A percentile compares a stretch with the other conserved stretches of the same genome.
Conservation (phyloP, 352 stramenopile genomes). For the Globisporangium mamillatum region DNA sequence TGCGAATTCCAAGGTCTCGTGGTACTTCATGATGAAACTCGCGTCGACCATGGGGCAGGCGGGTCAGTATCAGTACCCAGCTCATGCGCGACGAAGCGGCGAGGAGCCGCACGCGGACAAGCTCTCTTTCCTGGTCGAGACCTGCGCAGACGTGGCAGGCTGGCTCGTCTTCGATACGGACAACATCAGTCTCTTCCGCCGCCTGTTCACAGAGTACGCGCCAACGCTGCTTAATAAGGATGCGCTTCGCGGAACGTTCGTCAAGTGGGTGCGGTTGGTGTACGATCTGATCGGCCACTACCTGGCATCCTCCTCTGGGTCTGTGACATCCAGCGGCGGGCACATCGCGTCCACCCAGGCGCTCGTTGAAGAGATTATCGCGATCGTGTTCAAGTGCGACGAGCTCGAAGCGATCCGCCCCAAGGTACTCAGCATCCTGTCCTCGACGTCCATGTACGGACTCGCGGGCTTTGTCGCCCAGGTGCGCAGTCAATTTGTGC, state of each 20-base stretch:
- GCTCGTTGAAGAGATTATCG: constrained; percentile 34
- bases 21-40: constrained; percentile 22
- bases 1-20: constrained; percentile 21
- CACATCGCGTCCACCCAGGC: constrained; percentile 20
- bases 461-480: constrained; percentile 39
- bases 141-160: constrained; percentile 24
- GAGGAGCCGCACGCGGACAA: constrained; percentile 7
- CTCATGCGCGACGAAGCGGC: background rate
- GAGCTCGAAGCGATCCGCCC: constrained; percentile 27
- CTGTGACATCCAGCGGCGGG: background rate
- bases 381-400: constrained; percentile 34
- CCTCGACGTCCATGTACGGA: constrained; percentile 31
- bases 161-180: constrained; percentile 30
- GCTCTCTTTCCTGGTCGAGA: constrained; percentile 20
- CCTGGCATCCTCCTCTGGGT: constrained; percentile 4
- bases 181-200: constrained; percentile 29
- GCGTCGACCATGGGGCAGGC: background rate
- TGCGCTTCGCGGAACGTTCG: constrained; percentile 26
- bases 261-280: constrained; percentile 28
- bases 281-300: constrained; percentile 29
- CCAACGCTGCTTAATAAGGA: constrained; percentile 31
- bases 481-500: constrained; percentile 28
- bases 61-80: constrained; percentile 1
- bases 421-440: constrained; percentile 25
- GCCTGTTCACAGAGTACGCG: constrained; percentile 22